Base-by-base conservation (phyloP, 768 basidiomycete species). In the Amyloporia xantha region DNA sequence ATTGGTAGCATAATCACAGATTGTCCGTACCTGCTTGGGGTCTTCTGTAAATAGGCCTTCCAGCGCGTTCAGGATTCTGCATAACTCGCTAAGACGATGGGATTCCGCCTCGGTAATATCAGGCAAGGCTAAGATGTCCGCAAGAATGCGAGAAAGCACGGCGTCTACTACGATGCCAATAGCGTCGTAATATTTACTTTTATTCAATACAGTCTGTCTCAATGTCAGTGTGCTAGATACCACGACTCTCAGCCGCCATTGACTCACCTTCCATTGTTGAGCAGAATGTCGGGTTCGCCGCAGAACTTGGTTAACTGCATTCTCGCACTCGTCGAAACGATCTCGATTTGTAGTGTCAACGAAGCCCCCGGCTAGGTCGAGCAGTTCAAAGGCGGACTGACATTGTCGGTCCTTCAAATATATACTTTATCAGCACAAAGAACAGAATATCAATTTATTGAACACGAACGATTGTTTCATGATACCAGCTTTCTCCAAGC, bases 61-160 rank as follows among this genome's bases (percentile, higher is more conserved):
- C 40, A 95, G 64, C 3, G 86, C 77, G 49, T 82, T 78, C 44
- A 96, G 63, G 25, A 91, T 82, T 42, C 80, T 76, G 64, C 91
- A 90, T 1, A 95, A 73, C 61, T 93, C 90, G 57, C 84, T 84
- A 39, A 96, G 67, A 43, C 81, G 74, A 55, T 86, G 84, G 1
- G 91, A 94, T 58, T 96, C 94, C 7, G 82, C 70, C 56, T 88
- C 91, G 0, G 93, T 82, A 52, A 97, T 96, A 64, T 97, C 94
- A 4, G 78, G 73, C 39, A 96, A 69, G 0, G 78, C 78, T 28
- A 94, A 70, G 17, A 96, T 73, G 58, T 90, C 84, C 30, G 74
- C 73, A 12, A 91, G 71, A 19, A 95, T 75, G 17, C 79, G 73
- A 5, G 73, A 73, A 21, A 95, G 70, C 5, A 79, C 79, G 5